These are phyloP conservation scores for Aspergillus indologenus DNA, from an alignment of 495 filamentous ascomycete species.

Conservation along the genomic window DNA sequence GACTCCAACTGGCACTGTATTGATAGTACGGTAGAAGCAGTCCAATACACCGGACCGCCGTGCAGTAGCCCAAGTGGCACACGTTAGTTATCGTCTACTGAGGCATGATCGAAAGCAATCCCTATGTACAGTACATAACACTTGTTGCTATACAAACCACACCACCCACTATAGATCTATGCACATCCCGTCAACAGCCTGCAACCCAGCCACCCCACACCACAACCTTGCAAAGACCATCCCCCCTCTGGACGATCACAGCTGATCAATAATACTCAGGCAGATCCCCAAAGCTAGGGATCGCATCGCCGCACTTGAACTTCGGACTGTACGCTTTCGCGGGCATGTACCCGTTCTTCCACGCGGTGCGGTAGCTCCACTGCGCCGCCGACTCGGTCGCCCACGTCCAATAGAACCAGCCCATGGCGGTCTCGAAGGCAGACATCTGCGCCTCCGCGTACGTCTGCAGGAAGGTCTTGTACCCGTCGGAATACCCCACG, in stretches of 20 bases:
- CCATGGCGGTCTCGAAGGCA: conserved; percentile 84
- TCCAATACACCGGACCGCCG: no score
- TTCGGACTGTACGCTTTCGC: conserved; percentile 67
- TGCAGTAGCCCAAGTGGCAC: no score
- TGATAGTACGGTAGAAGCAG: no score
- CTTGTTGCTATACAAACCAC: no score
- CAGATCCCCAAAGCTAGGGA: conserved; percentile 67
- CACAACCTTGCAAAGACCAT: no score
- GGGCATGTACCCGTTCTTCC: conserved; percentile 81
- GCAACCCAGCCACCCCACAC: no score
- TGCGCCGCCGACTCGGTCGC: conserved; percentile 74
- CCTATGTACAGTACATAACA: no score
- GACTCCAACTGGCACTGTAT: no score
- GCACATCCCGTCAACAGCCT: no score
- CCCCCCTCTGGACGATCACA: not conserved
- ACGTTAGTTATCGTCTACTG: no score
- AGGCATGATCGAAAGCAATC: no score
- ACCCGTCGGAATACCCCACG: conserved; percentile 61
- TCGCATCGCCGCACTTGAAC: conserved; percentile 67
- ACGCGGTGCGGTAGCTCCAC: conserved; percentile 90
- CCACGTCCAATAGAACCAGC: conserved; percentile 99
- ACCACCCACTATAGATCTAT: no score
- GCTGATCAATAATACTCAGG: conserved; percentile 47
- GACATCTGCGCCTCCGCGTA: conserved; percentile 97
- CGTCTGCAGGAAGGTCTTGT: conserved; percentile 81